phyloP scores from a whole-genome alignment of 2,329 filamentous ascomycete genomes.

The Claviceps sp. region DNA sequence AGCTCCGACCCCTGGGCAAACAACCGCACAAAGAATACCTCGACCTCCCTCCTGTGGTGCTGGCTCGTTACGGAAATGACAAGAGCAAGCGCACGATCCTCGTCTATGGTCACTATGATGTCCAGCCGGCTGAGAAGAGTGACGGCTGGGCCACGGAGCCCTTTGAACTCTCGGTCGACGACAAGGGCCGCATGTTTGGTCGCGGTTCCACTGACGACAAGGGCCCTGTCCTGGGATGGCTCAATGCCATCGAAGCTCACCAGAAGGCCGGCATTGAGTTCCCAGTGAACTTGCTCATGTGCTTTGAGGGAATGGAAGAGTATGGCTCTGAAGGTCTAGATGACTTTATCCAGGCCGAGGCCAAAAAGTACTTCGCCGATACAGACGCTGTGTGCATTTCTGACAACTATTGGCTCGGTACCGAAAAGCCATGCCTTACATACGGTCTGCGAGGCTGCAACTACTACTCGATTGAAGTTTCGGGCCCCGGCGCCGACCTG shows the following conservation, averaged over 20 bases:
- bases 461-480: slow-evolving; percentile 89
- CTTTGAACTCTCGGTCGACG: slow-evolving; percentile 75
- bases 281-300: slow-evolving; percentile 96
- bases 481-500: slow-evolving; percentile 81
- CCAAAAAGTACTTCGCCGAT: slow-evolving; percentile 88
- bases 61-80: slow-evolving; percentile 86
- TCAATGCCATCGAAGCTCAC: slow-evolving; percentile 96
- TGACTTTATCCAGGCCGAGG: slow-evolving; percentile 83
- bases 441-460: slow-evolving; percentile 96
- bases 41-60: slow-evolving; percentile 81
- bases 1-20: slow-evolving; percentile 77
- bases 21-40: slow-evolving; percentile 85
- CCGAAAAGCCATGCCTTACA: slow-evolving; percentile 94
- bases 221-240: slow-evolving; percentile 90
- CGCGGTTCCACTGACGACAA: slow-evolving; percentile 96
- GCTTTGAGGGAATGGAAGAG: slow-evolving; percentile 99
- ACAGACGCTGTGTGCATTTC: slow-evolving; percentile 95
- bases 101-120: slow-evolving; percentile 97
- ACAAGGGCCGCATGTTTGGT: slow-evolving; percentile 90
- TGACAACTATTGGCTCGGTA: slow-evolving; percentile 99
- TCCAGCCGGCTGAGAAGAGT: slow-evolving; percentile 83
- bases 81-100: slow-evolving; percentile 88
- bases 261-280: slow-evolving; percentile 89
- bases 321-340: slow-evolving; percentile 94
- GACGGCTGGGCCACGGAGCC: slow-evolving; percentile 96